Evolutionary conservation across 805 yeast genomes (phyloP).

Genomic region (Teunomyces cretensis): DNA sequence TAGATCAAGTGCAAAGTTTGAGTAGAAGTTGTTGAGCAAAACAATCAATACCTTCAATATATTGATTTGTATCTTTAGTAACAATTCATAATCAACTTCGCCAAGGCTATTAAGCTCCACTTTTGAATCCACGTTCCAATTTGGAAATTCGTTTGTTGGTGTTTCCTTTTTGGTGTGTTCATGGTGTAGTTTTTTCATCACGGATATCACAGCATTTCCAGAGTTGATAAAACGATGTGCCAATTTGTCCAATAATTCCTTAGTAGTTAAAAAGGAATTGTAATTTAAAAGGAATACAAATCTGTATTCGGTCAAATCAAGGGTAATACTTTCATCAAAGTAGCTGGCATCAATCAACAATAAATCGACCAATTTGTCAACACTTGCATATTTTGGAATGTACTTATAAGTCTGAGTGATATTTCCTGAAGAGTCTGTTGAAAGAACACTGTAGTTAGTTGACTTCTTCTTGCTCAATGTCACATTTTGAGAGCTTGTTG

Average conservation of each 20-base stretch:
- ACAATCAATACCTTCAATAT: conserved; percentile 73
- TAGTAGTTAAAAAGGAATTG: conserved; percentile 39
- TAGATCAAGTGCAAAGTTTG: conserved; percentile 71
- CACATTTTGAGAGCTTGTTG: neutral
- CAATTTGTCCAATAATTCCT: conserved; percentile 37
- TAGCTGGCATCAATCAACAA: conserved; percentile 67
- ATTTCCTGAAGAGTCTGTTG: conserved; percentile 13
- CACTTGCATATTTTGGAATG: conserved; percentile 47
- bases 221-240: conserved; percentile 43
- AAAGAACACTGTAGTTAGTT: conserved; percentile 19
- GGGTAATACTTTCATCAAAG: conserved; percentile 42
- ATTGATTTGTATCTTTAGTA: conserved; percentile 79
- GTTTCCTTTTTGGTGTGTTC: conserved; percentile 7
- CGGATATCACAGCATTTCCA: conserved; percentile 45
- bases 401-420: conserved; percentile 6
- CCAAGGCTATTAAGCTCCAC: conserved; percentile 41
- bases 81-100: conserved; percentile 61
- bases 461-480: conserved; percentile 12
- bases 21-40: conserved; percentile 69
- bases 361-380: conserved; percentile 77
- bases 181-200: conserved; percentile 32
- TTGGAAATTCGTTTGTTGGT: conserved; percentile 45
- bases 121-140: conserved; percentile 51
- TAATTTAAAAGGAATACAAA: conserved; percentile 43
- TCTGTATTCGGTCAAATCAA: conserved; percentile 42